Conservation (phyloP, 441 rosid species). For the Gossypium davidsonii region DNA sequence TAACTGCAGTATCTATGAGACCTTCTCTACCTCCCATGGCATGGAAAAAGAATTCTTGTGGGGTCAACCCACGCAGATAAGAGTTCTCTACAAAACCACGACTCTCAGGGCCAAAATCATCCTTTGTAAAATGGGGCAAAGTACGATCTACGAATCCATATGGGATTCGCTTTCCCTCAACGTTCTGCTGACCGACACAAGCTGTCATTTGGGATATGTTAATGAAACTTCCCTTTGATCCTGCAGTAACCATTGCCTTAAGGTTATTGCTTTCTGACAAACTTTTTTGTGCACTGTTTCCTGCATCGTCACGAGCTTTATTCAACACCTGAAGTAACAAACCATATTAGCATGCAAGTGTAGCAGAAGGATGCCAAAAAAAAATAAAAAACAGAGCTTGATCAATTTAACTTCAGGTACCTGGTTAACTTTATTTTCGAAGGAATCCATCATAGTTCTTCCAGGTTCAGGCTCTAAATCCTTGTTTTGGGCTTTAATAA, state of each 20-base stretch:
- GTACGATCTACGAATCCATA: slow-evolving; percentile 89
- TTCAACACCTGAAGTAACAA: slow-evolving; percentile 60
- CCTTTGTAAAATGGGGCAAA: slow-evolving; percentile 93
- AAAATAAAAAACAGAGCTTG: background rate
- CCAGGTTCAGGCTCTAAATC: slow-evolving; percentile 95
- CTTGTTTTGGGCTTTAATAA: slow-evolving; percentile 62
- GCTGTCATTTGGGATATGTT: slow-evolving; percentile 99
- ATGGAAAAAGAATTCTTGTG: slow-evolving; percentile 98
- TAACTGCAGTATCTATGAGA: slow-evolving; percentile 96
- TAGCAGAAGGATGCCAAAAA: background rate
- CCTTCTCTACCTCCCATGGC: slow-evolving; percentile 99
- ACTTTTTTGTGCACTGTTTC: slow-evolving; percentile 95
- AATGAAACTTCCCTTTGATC: slow-evolving; percentile 98
- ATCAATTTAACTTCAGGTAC: slow-evolving; percentile 26
- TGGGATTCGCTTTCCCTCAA: slow-evolving; percentile 97
- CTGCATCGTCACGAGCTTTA: slow-evolving; percentile 99
- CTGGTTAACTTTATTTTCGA: slow-evolving; percentile 98
- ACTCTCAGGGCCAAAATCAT: slow-evolving; percentile 97
- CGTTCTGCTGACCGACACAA: slow-evolving; percentile 99
- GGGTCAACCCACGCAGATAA: slow-evolving; percentile 93
- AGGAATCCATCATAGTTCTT: slow-evolving; percentile 92
- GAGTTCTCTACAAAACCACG: slow-evolving; percentile 99
- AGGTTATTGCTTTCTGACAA: slow-evolving; percentile 96
- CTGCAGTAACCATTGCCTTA: slow-evolving; percentile 99
- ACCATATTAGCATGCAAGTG: slow-evolving; percentile 15